phyloP scores from a whole-genome alignment of 805 yeast genomes.

The Candida saitoana region DNA sequence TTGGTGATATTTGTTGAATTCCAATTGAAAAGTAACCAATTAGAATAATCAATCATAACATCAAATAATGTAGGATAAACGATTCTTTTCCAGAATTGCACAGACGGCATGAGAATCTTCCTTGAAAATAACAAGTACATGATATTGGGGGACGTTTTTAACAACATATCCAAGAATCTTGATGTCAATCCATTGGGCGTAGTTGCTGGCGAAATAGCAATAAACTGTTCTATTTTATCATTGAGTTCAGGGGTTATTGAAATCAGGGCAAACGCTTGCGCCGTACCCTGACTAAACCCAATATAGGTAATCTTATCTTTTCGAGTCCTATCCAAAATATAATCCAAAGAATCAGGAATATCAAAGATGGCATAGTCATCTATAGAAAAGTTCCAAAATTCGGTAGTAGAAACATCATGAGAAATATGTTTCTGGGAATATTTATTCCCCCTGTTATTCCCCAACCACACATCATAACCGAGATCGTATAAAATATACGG shows the following conservation, averaged over 20 bases:
- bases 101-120: constrained; percentile 69
- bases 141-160: constrained; percentile 71
- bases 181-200: constrained; percentile 84
- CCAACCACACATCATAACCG: constrained; percentile 94
- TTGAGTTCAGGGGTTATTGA: constrained; percentile 64
- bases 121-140: constrained; percentile 71
- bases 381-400: constrained; percentile 85
- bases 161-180: constrained; percentile 67
- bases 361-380: constrained; percentile 92
- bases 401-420: constrained; percentile 30
- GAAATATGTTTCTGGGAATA: constrained; percentile 73
- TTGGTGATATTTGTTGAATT: constrained; percentile 62
- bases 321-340: constrained; percentile 52
- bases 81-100: constrained; percentile 73
- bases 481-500: constrained; percentile 74
- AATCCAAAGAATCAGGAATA: constrained; percentile 79
- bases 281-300: constrained; percentile 93
- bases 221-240: constrained; percentile 49
- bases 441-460: constrained; percentile 60
- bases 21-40: constrained; percentile 77
- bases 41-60: constrained; percentile 65
- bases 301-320: constrained; percentile 53
- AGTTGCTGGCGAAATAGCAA: constrained; percentile 92
- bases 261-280: constrained; percentile 85
- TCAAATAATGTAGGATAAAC: constrained; percentile 75